Evolutionary conservation across 2,329 filamentous ascomycete species (phyloP).

Genomic region (Chaetomiaceae sp.): DNA sequence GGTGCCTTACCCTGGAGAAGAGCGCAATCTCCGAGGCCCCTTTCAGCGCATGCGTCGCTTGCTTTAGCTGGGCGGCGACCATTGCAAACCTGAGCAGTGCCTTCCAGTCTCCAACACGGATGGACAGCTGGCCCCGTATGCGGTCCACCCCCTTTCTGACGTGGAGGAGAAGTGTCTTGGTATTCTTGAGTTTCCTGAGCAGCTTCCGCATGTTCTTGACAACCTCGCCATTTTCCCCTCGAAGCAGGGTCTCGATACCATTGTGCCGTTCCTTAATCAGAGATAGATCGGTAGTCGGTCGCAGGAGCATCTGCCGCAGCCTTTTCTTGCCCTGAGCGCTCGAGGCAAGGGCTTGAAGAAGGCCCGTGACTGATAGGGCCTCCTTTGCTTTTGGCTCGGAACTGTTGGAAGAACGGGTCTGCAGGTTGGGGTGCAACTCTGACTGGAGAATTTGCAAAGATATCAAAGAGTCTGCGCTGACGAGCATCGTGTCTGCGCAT

Average conservation of each 20-base stretch:
- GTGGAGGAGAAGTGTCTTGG: constrained; percentile 62
- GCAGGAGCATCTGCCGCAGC: constrained; percentile 75
- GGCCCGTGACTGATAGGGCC: constrained; percentile 74
- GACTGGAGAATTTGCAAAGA: constrained; percentile 82
- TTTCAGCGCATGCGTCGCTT: constrained; percentile 53
- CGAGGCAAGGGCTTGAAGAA: constrained; percentile 69
- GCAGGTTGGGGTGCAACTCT: constrained; percentile 76
- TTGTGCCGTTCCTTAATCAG: constrained; percentile 68
- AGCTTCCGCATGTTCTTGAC: constrained; percentile 39
- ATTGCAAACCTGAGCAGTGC: constrained; percentile 67
- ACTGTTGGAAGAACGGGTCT: constrained; percentile 65
- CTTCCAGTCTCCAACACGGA: constrained; percentile 67
- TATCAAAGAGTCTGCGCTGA: constrained; percentile 73
- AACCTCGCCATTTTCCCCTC: constrained; percentile 62
- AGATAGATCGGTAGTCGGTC: constrained; percentile 64
- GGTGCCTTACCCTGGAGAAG: constrained; percentile 43
- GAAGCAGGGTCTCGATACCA: constrained; percentile 62
- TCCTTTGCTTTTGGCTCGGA: constrained; percentile 66
- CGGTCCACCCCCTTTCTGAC: constrained; percentile 72
- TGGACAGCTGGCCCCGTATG: constrained; percentile 43
- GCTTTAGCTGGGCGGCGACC: constrained; percentile 63
- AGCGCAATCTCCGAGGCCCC: constrained; percentile 50
- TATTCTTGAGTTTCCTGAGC: constrained; percentile 70
- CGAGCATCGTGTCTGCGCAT: constrained; percentile 62
- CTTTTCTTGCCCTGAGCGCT: constrained; percentile 73